Percentiles rank a stretch among this genome's conserved stretches.
Conservation (phyloP, 257 asterid genomes). For the Paulownia fortunei region DNA sequence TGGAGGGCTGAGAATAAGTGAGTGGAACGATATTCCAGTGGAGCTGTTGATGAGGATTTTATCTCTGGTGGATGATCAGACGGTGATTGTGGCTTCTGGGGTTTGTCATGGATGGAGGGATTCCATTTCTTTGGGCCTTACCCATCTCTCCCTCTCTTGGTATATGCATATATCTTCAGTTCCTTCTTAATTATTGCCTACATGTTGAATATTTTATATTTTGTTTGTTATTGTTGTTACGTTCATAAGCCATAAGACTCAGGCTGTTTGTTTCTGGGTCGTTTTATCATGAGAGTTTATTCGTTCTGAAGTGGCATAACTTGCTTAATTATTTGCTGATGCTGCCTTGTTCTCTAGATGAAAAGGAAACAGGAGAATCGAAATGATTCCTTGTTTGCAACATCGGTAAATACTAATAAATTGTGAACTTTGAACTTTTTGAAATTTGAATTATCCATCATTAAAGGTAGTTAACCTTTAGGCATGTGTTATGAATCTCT, state of each 20-base stretch:
- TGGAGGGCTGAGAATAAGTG: constrained; percentile 61
- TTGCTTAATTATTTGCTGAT: not conserved
- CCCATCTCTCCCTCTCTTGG: constrained; percentile 88
- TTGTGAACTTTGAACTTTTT: not conserved
- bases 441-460: not conserved
- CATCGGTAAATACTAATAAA: not conserved
- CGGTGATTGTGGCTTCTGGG: constrained; percentile 91
- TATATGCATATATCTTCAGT: constrained; percentile 29
- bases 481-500: not conserved
- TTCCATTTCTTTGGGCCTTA: constrained; percentile 83
- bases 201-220: not conserved
- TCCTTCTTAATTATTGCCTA: not conserved
- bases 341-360: not conserved
- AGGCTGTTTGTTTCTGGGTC: not conserved
- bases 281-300: not conserved
- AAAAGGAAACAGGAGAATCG: not conserved
- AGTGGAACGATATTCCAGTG: constrained; percentile 95
- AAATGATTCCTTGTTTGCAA: not conserved
- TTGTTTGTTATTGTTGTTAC: not conserved
- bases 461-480: too few relatives aligned
- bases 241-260: not conserved
- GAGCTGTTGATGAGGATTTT: constrained; percentile 86
- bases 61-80: constrained; percentile 81
- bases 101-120: constrained; percentile 99
- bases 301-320: not conserved